Evolutionary conservation across 179 eudicot genomes (phyloP).

Genomic region (Sideroxylon spinosum): DNA sequence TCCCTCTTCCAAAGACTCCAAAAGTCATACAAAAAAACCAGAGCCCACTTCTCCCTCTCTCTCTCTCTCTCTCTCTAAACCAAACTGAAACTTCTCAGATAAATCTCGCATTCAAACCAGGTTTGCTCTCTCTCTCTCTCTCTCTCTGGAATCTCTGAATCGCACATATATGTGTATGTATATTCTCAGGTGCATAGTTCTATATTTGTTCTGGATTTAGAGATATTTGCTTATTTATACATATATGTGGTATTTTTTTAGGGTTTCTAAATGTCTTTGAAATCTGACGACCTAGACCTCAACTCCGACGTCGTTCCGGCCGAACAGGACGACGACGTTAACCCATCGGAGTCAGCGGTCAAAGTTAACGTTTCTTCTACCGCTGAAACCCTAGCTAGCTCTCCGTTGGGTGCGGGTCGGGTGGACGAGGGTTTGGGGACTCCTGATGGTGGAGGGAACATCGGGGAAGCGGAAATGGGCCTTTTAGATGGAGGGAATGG

Average conservation of each 20-base stretch:
- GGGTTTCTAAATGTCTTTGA: slow-evolving; percentile 20
- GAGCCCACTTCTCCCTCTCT: too few relatives aligned
- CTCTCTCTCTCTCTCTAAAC: too few relatives aligned
- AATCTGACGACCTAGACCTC: slow-evolving; percentile 15
- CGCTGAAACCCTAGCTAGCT: slow-evolving; percentile 8
- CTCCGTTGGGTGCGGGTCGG: not conserved
- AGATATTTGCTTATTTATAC: not conserved
- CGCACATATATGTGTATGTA: not conserved
- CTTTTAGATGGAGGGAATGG: not conserved
- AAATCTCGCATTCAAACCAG: not conserved
- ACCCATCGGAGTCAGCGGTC: not conserved
- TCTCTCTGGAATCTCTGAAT: not conserved
- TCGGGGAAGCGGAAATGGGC: not conserved
- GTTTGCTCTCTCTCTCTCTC: slow-evolving; percentile 1
- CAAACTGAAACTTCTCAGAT: too few relatives aligned
- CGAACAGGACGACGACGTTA: slow-evolving; percentile 9
- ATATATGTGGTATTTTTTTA: slow-evolving; percentile 18
- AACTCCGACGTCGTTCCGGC: slow-evolving; percentile 13
- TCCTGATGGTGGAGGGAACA: not conserved
- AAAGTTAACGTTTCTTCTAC: not conserved
- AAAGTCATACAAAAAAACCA: too few relatives aligned
- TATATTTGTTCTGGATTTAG: not conserved
- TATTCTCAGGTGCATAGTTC: not conserved
- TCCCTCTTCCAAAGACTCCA: too few relatives aligned
- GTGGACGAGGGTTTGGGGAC: slow-evolving; percentile 7